These are phyloP conservation scores for Talaromyces sp. DNA, from an alignment of 2,329 filamentous ascomycete species.

Conservation along the genomic window DNA sequence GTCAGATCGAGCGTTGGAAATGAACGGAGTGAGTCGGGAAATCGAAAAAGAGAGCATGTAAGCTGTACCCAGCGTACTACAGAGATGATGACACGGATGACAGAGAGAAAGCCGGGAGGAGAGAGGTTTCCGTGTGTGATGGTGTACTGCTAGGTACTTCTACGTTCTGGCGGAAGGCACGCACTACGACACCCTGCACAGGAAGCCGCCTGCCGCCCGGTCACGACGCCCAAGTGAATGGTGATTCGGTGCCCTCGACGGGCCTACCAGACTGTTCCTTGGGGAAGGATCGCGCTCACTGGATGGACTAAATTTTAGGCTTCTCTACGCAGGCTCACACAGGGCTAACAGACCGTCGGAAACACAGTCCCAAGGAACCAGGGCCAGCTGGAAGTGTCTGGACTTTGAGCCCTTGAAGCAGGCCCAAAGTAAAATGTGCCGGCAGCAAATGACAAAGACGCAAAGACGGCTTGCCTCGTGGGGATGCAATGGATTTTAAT, in stretches of 20 bases:
- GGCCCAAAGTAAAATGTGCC: neutral
- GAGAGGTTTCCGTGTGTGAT: neutral
- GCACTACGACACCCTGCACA: neutral
- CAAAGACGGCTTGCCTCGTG: constrained; percentile 2
- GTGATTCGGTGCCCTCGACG: neutral
- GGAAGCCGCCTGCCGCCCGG: neutral
- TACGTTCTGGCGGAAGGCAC: neutral
- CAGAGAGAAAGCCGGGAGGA: neutral
- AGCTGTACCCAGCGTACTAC: neutral
- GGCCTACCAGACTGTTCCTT: neutral
- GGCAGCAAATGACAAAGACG: neutral
- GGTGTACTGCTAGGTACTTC: neutral
- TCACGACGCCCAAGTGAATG: neutral
- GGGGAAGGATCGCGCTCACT: neutral
- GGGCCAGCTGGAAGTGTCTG: neutral
- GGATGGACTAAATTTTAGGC: constrained; percentile 1
- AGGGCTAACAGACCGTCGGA: neutral
- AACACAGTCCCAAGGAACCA: constrained; percentile 2
- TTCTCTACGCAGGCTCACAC: neutral
- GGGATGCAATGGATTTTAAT: neutral
- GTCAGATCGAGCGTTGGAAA: neutral
- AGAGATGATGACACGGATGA: neutral
- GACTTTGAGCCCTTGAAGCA: neutral
- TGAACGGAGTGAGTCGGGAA: neutral
- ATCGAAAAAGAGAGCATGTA: neutral